Evolutionary conservation across 768 basidiomycete species (phyloP).

Genomic region (Leucocoprinus sp.): DNA sequence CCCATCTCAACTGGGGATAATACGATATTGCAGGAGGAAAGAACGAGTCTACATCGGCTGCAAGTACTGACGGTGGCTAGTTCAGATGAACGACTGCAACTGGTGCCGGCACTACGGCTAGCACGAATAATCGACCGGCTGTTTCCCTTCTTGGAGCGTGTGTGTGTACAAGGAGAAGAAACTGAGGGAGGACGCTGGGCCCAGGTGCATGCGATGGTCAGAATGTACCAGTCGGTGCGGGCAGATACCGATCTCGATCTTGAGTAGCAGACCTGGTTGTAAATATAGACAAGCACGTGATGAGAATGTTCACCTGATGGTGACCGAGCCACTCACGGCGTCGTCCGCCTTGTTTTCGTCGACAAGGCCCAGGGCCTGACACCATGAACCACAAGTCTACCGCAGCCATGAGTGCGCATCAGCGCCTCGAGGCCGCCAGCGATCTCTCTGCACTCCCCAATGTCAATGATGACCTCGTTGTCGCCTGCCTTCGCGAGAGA

Average conservation of each 20-base stretch:
- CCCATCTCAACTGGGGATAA: constrained; percentile 15
- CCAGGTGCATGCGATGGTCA: constrained; percentile 22
- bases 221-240: constrained; percentile 22
- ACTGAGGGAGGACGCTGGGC: constrained; percentile 19
- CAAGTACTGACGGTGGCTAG: constrained; percentile 18
- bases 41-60: constrained; percentile 13
- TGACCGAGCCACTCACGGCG: not conserved
- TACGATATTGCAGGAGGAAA: constrained; percentile 7
- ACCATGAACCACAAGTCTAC: constrained; percentile 28
- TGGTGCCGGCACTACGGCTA: constrained; percentile 18
- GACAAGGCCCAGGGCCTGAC: not conserved
- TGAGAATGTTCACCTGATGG: not conserved
- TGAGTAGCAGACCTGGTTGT: not conserved
- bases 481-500: constrained; percentile 76
- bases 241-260: constrained; percentile 16
- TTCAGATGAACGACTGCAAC: constrained; percentile 19
- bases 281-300: constrained; percentile 8
- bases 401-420: constrained; percentile 39
- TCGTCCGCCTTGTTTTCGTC: not conserved
- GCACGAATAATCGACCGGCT: constrained; percentile 21
- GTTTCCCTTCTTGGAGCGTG: constrained; percentile 17
- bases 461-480: constrained; percentile 77
- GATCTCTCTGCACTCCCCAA: constrained; percentile 64
- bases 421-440: constrained; percentile 62
- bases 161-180: constrained; percentile 15